These are phyloP conservation scores for Exobasidium cylindrosporum DNA, from an alignment of 1,284 basidiomycete species.

Conservation along the genomic window DNA sequence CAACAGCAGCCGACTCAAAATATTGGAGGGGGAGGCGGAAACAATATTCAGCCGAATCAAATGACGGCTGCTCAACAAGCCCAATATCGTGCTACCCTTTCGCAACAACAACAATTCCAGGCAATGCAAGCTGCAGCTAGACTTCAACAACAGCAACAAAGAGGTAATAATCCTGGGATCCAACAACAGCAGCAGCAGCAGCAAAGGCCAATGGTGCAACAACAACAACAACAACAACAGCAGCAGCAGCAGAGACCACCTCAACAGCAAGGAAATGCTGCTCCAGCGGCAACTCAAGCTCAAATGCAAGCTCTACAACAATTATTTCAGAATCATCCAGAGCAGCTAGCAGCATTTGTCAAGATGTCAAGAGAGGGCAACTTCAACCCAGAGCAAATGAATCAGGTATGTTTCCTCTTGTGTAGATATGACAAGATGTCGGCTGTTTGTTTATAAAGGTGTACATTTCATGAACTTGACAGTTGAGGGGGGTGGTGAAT, in stretches of 20 bases:
- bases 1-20: neutral
- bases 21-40: neutral
- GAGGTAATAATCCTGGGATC: neutral
- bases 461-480: neutral
- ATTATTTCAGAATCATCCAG: slow-evolving; percentile 9
- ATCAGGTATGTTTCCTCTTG: neutral
- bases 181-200: neutral
- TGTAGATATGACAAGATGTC: neutral
- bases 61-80: neutral
- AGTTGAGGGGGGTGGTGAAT: neutral
- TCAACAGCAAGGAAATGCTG: slow-evolving; percentile 2
- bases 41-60: neutral
- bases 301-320: slow-evolving; percentile 7
- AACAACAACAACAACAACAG: slow-evolving; percentile 3
- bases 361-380: slow-evolving; percentile 10
- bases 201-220: neutral
- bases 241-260: neutral
- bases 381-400: slow-evolving; percentile 3
- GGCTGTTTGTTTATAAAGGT: neutral
- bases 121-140: neutral
- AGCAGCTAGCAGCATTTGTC: slow-evolving; percentile 7
- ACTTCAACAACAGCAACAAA: slow-evolving; percentile 2
- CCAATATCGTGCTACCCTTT: neutral
- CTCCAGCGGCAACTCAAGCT: neutral
- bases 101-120: slow-evolving; percentile 4